Percentiles rank a stretch among this genome's conserved stretches.
Evolutionary conservation across 306 rosid species (phyloP).

Genomic region (Pyrus betulifolia): DNA sequence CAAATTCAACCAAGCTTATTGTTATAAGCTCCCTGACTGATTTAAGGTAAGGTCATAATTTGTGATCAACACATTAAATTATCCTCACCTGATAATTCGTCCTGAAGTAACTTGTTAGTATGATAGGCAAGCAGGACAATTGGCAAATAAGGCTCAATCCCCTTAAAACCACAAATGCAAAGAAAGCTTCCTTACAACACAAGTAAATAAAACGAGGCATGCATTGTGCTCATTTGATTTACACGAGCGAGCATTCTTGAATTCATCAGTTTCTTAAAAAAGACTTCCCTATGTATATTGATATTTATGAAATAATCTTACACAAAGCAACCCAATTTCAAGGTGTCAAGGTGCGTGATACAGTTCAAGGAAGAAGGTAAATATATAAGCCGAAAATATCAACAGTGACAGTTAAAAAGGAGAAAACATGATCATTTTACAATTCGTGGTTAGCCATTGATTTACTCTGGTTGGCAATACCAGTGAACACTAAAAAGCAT

Average conservation of each 20-base stretch:
- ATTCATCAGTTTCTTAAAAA: not conserved
- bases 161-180: not conserved
- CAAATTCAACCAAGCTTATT: too few relatives aligned
- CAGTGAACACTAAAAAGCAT: too few relatives aligned
- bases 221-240: not conserved
- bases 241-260: not conserved
- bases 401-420: not conserved
- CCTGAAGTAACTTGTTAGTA: slow-evolving; percentile 10
- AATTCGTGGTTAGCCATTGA: too few relatives aligned
- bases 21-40: too few relatives aligned
- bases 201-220: not conserved
- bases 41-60: slow-evolving; percentile 59
- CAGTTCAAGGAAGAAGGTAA: not conserved
- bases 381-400: not conserved
- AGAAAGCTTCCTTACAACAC: not conserved
- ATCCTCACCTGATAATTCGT: slow-evolving; percentile 80
- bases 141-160: not conserved
- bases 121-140: not conserved
- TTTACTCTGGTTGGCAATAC: too few relatives aligned
- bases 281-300: not conserved
- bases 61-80: slow-evolving; percentile 77
- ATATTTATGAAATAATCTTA: not conserved
- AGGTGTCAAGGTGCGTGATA: not conserved
- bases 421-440: too few relatives aligned
- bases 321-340: not conserved